These are phyloP conservation scores for Coniochaeta sp. DNA, from an alignment of 2,329 filamentous ascomycete genomes.

Conservation along the genomic window DNA sequence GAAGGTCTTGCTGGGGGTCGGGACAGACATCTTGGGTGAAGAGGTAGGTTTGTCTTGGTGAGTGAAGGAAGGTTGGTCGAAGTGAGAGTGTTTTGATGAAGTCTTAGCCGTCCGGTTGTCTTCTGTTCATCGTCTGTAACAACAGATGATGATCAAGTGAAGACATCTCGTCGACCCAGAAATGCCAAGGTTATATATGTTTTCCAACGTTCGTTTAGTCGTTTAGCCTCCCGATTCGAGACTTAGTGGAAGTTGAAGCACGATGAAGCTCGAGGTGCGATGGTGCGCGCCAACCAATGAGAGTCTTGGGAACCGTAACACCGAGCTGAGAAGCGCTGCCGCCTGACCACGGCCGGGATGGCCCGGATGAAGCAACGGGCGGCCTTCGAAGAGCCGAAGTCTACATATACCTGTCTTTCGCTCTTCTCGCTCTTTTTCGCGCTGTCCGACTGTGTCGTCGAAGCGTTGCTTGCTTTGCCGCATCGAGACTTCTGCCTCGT, in stretches of 20 bases:
- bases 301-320: not conserved
- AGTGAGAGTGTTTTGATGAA: too few species aligned
- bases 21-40: not conserved
- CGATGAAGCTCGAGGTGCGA: not conserved
- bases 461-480: not conserved
- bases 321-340: not conserved
- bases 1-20: slow-evolving; percentile 5
- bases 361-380: not conserved
- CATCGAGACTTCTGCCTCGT: not conserved
- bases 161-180: not conserved
- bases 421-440: not conserved
- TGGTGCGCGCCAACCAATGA: not conserved
- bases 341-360: not conserved
- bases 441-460: not conserved
- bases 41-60: not conserved
- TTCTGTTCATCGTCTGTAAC: not conserved
- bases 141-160: not conserved
- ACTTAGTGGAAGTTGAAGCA: not conserved
- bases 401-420: not conserved
- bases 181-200: too few species aligned
- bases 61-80: not conserved
- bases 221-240: too few species aligned
- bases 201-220: not conserved
- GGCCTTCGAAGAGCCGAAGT: not conserved
- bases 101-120: not conserved